A percentile compares a stretch with the other conserved stretches of the same genome.
Conservation (phyloP, 306 rosid species). For the Prosopis cineraria region DNA sequence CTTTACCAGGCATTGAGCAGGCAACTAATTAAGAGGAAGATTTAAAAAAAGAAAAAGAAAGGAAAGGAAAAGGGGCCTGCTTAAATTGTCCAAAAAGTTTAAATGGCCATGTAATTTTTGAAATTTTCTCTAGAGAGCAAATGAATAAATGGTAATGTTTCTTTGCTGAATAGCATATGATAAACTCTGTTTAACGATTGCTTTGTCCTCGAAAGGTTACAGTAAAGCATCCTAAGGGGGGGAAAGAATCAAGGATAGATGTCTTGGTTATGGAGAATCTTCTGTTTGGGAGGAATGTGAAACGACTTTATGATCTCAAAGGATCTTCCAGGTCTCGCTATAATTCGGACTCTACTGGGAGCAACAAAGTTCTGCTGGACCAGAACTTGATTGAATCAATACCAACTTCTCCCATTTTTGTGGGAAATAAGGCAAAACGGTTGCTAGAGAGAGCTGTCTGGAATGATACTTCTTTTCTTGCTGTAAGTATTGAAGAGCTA, state of each 20-base stretch:
- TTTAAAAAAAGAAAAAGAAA: too few species aligned
- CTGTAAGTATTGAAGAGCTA: constrained; percentile 62
- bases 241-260: constrained; percentile 78
- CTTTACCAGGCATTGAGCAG: not conserved
- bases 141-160: not conserved
- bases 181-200: constrained; percentile 39
- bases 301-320: constrained; percentile 88
- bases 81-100: not conserved
- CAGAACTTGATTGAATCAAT: constrained; percentile 95
- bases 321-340: constrained; percentile 93
- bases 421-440: constrained; percentile 89
- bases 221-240: constrained; percentile 80
- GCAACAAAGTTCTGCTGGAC: constrained; percentile 86
- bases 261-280: constrained; percentile 99
- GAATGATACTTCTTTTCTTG: constrained; percentile 95
- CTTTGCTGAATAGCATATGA: not conserved
- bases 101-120: not conserved
- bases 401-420: constrained; percentile 94
- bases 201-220: constrained; percentile 65
- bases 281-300: constrained; percentile 71
- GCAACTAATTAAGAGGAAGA: not conserved
- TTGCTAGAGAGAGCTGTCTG: constrained; percentile 91
- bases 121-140: not conserved
- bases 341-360: constrained; percentile 77
- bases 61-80: not conserved